Percentiles rank a stretch among this genome's conserved stretches.
Conservation (phyloP, 495 filamentous ascomycete genomes). For the Xylaria sp. region DNA sequence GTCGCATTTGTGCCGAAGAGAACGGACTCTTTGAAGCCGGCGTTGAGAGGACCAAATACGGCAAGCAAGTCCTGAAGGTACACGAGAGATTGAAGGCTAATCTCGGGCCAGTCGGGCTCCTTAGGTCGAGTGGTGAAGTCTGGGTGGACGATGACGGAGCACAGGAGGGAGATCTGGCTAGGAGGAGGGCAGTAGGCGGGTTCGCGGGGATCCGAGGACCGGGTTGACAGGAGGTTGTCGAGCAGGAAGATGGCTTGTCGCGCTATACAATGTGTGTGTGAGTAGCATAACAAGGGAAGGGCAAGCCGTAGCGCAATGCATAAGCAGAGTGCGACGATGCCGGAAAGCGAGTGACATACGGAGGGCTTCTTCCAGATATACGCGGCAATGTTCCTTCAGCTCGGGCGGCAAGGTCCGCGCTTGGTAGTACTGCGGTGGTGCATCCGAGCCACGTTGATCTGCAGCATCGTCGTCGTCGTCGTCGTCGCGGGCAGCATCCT, state of each 20-base stretch:
- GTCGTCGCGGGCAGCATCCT: not conserved
- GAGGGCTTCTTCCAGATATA: slow-evolving; percentile 79
- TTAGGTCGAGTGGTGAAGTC: slow-evolving; percentile 60
- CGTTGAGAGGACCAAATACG: slow-evolving; percentile 51
- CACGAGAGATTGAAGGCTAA: slow-evolving; percentile 46
- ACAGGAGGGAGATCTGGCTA: slow-evolving; percentile 70
- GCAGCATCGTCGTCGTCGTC: not conserved
- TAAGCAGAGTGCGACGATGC: not conserved
- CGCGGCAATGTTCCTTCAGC: slow-evolving; percentile 67
- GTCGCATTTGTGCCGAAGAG: slow-evolving; percentile 32
- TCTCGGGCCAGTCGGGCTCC: slow-evolving; percentile 43
- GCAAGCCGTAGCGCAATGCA: slow-evolving; percentile 13
- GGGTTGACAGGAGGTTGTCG: slow-evolving; percentile 63
- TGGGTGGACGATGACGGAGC: slow-evolving; percentile 74
- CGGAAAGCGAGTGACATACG: slow-evolving; percentile 52
- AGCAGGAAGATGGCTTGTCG: slow-evolving; percentile 73
- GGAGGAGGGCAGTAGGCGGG: slow-evolving; percentile 56
- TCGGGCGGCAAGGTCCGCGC: slow-evolving; percentile 64
- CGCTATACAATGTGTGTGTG: slow-evolving; percentile 54
- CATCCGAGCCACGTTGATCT: not conserved
- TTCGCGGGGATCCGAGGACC: slow-evolving; percentile 39
- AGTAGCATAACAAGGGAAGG: not conserved
- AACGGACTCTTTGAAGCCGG: slow-evolving; percentile 46
- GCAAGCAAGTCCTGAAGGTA: slow-evolving; percentile 51
- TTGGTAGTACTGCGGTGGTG: slow-evolving; percentile 53